Conservation (phyloP, 495 filamentous ascomycete species). For the Apiosordaria backusii region DNA sequence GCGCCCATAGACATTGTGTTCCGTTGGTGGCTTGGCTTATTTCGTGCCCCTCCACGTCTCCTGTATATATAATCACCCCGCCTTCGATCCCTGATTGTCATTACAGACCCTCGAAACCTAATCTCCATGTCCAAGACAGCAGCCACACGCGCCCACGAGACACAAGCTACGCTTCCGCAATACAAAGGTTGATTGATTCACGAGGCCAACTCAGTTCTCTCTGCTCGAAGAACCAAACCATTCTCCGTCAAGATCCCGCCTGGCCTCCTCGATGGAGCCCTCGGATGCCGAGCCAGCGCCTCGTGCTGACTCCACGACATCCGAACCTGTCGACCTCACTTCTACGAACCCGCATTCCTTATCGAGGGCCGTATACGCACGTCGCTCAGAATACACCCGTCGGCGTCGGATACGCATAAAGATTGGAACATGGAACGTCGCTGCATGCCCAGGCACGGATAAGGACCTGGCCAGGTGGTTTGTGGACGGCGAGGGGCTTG, state of each 20-base stretch:
- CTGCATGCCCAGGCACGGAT: conserved; percentile 73
- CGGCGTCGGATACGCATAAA: conserved; percentile 72
- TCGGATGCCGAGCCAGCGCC: conserved; percentile 25
- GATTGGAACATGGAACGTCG: conserved; percentile 94
- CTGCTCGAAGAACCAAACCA: not conserved
- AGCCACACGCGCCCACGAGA: not conserved
- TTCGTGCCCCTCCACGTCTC: not conserved
- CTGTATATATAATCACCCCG: not conserved
- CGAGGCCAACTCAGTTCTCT: too few species aligned
- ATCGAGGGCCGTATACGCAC: conserved; percentile 57
- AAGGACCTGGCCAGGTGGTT: conserved; percentile 87
- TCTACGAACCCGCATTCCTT: conserved; percentile 43
- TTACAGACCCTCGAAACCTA: not conserved
- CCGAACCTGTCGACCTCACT: conserved; percentile 36
- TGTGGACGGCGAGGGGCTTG: conserved; percentile 66
- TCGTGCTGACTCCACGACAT: conserved; percentile 24
- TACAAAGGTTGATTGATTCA: not conserved
- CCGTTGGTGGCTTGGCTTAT: not conserved
- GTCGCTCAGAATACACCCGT: conserved; percentile 73
- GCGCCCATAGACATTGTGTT: not conserved
- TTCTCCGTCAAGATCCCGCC: not conserved
- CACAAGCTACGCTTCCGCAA: not conserved
- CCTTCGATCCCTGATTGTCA: not conserved
- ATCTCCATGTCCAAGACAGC: not conserved
- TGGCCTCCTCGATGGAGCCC: conserved; percentile 24